These are phyloP conservation scores for Seiridium cupressi DNA, from an alignment of 2,329 filamentous ascomycete genomes.

Conservation along the genomic window DNA sequence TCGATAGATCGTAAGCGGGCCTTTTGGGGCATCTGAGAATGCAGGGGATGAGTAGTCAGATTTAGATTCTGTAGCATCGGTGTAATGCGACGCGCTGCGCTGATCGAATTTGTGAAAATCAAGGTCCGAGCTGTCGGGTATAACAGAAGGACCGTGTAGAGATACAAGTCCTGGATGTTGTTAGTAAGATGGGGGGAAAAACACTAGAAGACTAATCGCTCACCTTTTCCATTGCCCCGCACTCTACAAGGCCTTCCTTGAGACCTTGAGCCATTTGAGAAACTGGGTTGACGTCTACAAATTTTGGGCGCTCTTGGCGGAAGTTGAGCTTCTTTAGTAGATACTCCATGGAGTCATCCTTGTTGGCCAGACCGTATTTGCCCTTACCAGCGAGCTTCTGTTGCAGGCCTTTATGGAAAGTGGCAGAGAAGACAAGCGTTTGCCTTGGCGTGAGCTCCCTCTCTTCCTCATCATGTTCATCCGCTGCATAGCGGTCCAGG, in stretches of 20 bases:
- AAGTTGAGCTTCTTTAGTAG: slow-evolving; percentile 89
- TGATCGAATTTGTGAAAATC: slow-evolving; percentile 95
- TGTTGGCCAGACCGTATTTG: slow-evolving; percentile 64
- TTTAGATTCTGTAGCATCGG: slow-evolving; percentile 82
- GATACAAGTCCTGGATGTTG: slow-evolving; percentile 71
- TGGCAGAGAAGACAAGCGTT: slow-evolving; percentile 94
- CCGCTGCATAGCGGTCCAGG: slow-evolving; percentile 66
- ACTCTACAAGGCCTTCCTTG: slow-evolving; percentile 89
- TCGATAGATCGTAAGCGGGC: slow-evolving; percentile 91
- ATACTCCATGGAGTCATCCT: slow-evolving; percentile 87
- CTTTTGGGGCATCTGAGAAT: slow-evolving; percentile 95
- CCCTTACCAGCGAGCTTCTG: slow-evolving; percentile 84
- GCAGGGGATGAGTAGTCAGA: slow-evolving; percentile 73
- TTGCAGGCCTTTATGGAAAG: slow-evolving; percentile 87
- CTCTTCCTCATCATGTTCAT: slow-evolving; percentile 47
- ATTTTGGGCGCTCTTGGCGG: slow-evolving; percentile 77
- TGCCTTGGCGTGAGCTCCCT: slow-evolving; percentile 58
- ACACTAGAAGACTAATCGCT: slow-evolving; percentile 4
- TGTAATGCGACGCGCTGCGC: slow-evolving; percentile 80
- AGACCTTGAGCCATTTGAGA: slow-evolving; percentile 85
- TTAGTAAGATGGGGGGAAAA: neutral
- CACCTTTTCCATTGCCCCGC: slow-evolving; percentile 88
- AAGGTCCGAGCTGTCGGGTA: slow-evolving; percentile 79
- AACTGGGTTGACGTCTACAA: slow-evolving; percentile 86
- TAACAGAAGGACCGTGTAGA: slow-evolving; percentile 83